Evolutionary conservation across 805 yeast species (phyloP).

Genomic region (Dipodascus geniculatus): DNA sequence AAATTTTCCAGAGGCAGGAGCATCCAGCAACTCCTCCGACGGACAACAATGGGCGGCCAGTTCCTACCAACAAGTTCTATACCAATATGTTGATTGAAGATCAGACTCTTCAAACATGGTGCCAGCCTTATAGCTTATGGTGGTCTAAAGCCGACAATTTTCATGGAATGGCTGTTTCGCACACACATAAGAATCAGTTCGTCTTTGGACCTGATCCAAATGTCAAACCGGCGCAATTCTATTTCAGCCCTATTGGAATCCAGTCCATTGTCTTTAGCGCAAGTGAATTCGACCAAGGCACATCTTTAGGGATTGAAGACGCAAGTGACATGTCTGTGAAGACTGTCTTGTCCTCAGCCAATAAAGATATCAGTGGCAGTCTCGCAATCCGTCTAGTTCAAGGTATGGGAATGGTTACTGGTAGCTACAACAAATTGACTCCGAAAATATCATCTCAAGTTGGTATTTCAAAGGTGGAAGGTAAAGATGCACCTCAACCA

Average conservation of each 20-base stretch:
- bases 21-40: not conserved
- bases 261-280: conserved; percentile 35
- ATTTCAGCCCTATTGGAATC: conserved; percentile 33
- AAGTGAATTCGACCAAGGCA: conserved; percentile 3
- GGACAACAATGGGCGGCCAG: conserved; percentile 2
- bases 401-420: conserved; percentile 50
- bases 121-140: conserved; percentile 73
- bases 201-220: conserved; percentile 56
- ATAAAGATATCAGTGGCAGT: conserved; percentile 6
- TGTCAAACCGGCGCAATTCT: conserved; percentile 28
- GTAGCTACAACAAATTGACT: conserved; percentile 27
- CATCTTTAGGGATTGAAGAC: not conserved
- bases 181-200: conserved; percentile 41
- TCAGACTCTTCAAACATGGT: conserved; percentile 57
- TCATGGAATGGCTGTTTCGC: conserved; percentile 52
- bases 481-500: conserved; percentile 28
- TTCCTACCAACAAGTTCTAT: conserved; percentile 60
- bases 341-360: conserved; percentile 5
- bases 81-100: conserved; percentile 51
- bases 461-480: conserved; percentile 45
- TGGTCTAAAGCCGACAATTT: conserved; percentile 31
- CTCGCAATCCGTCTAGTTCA: conserved; percentile 35
- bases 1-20: not conserved
- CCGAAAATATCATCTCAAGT: conserved; percentile 40
- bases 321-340: conserved; percentile 3